A percentile compares a stretch with the other conserved stretches of the same genome.
phyloP scores from a whole-genome alignment of 306 rosid genomes.

The Corylus americana region DNA sequence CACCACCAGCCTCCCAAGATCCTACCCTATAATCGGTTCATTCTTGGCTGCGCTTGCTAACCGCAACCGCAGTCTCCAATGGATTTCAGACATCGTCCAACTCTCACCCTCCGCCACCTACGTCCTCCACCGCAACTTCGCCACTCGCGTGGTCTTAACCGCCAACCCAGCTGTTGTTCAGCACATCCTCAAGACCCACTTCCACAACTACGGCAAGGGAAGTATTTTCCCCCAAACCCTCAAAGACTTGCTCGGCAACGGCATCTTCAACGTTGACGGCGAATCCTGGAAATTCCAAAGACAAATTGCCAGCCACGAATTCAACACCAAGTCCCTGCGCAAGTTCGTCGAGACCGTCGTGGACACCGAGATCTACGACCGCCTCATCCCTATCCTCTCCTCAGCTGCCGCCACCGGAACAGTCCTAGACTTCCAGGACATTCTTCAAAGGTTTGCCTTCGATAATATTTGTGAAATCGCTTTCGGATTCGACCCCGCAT shows the following conservation, averaged over 20 bases:
- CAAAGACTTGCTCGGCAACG: constrained; percentile 40
- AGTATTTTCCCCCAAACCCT: not conserved
- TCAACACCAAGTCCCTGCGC: constrained; percentile 14
- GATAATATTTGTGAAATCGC: constrained; percentile 71
- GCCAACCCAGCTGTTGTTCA: no score
- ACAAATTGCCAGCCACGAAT: constrained; percentile 30
- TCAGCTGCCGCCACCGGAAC: constrained; percentile 8
- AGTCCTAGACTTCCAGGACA: constrained; percentile 52
- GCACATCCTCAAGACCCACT: no score
- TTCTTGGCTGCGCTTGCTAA: no score
- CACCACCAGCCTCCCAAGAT: no score
- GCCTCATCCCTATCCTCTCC: constrained; percentile 33
- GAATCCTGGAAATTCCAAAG: constrained; percentile 49
- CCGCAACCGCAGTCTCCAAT: no score
- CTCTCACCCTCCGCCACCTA: no score
- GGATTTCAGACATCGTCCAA: no score
- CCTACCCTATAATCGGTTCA: no score
- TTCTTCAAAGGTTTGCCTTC: constrained; percentile 71
- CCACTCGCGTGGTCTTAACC: no score
- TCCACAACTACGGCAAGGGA: no score
- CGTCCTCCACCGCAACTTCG: no score
- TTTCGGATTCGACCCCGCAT: constrained; percentile 65
- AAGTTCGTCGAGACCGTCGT: no score
- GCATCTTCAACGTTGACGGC: constrained; percentile 44
- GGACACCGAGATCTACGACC: constrained; percentile 28